Evolutionary conservation across 306 rosid species (phyloP).

Genomic region (Lathyrus sativus): DNA sequence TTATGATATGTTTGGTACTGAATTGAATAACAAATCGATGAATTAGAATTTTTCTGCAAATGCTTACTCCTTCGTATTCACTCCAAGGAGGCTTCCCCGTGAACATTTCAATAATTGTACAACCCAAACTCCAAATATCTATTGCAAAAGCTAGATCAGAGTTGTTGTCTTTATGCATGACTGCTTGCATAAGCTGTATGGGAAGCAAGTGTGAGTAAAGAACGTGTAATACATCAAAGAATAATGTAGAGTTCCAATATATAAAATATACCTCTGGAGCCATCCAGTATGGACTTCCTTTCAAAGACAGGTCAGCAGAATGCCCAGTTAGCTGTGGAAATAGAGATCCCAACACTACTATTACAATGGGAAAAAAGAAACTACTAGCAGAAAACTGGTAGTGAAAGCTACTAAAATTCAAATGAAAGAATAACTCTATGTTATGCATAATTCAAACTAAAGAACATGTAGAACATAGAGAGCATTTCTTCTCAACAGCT

Average conservation of each 20-base stretch:
- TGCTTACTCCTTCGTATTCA: conserved; percentile 90
- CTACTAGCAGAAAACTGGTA: conserved; percentile 18
- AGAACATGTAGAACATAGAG: neutral
- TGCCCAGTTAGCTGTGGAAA: conserved; percentile 79
- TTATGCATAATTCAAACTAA: conserved; percentile 13
- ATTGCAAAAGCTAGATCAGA: conserved; percentile 85
- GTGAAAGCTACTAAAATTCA: conserved; percentile 10
- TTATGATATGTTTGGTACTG: conserved; percentile 1
- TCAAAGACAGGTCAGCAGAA: conserved; percentile 77
- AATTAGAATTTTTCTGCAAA: neutral
- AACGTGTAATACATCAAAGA: neutral
- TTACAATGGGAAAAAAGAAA: conserved; percentile 14
- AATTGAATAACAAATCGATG: conserved; percentile 5
- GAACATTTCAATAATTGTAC: conserved; percentile 93
- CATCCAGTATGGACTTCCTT: conserved; percentile 99
- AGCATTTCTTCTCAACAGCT: neutral
- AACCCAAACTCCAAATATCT: conserved; percentile 98
- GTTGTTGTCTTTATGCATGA: conserved; percentile 76
- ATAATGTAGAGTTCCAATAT: conserved; percentile 28
- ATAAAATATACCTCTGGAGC: conserved; percentile 87
- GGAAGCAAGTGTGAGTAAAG: conserved; percentile 36
- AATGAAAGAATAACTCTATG: neutral
- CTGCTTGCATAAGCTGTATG: conserved; percentile 77
- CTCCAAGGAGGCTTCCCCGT: conserved; percentile 99
- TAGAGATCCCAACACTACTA: conserved; percentile 28